These are phyloP conservation scores for Akanthomyces muscarius DNA, from an alignment of 2,329 filamentous ascomycete species.

Conservation along the genomic window DNA sequence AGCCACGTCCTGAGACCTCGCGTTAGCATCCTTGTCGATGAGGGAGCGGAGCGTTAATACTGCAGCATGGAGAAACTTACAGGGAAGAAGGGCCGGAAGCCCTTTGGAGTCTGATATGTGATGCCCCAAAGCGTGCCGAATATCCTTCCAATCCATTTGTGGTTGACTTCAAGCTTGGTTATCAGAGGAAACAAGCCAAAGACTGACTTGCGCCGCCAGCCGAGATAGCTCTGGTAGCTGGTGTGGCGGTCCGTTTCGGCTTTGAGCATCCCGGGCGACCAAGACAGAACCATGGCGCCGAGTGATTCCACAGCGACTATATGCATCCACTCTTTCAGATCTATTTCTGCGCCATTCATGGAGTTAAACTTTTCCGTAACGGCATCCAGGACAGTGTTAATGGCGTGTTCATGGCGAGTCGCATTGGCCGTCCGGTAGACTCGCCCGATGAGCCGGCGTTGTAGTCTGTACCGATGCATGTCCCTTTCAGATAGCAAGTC, in stretches of 20 bases:
- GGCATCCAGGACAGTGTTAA: slow-evolving; percentile 38
- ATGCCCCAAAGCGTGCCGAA: slow-evolving; percentile 44
- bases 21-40: background rate
- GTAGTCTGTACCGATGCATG: slow-evolving; percentile 43
- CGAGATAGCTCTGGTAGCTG: slow-evolving; percentile 44
- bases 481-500: slow-evolving; percentile 50
- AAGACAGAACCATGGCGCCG: slow-evolving; percentile 46
- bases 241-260: slow-evolving; percentile 43
- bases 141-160: slow-evolving; percentile 32
- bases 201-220: slow-evolving; percentile 50
- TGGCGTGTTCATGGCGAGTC: slow-evolving; percentile 36
- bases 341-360: slow-evolving; percentile 38
- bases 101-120: slow-evolving; percentile 39
- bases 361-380: slow-evolving; percentile 34
- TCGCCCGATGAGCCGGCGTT: slow-evolving; percentile 47
- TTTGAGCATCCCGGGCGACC: slow-evolving; percentile 47
- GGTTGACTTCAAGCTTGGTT: slow-evolving; percentile 37
- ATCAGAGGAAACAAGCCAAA: slow-evolving; percentile 46
- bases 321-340: slow-evolving; percentile 55
- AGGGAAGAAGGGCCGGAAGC: slow-evolving; percentile 47
- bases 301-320: slow-evolving; percentile 51
- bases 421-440: slow-evolving; percentile 43
- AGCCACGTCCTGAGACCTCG: slow-evolving; percentile 29
- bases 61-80: slow-evolving; percentile 29
- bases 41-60: background rate